phyloP scores from a whole-genome alignment of 768 basidiomycete genomes.

The Rhizopogon roseolus region DNA sequence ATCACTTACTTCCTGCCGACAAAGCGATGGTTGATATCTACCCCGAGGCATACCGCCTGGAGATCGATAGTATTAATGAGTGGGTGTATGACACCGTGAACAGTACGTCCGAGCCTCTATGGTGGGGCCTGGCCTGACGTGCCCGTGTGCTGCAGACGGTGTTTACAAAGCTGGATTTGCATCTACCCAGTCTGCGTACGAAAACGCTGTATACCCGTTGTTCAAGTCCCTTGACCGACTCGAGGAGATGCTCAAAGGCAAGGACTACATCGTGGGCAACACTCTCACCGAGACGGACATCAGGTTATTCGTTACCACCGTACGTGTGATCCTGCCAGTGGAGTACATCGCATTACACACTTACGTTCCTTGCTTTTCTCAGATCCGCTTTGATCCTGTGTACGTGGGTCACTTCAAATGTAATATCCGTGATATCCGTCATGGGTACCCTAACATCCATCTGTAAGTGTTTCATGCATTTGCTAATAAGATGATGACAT shows the following conservation, averaged over 20 bases:
- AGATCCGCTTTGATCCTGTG: constrained; percentile 88
- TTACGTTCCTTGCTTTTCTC: not conserved
- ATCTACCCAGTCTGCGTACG: constrained; percentile 74
- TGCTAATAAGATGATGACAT: not conserved
- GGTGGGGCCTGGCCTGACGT: not conserved
- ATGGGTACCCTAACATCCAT: constrained; percentile 84
- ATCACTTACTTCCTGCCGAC: constrained; percentile 62
- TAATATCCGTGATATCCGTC: constrained; percentile 80
- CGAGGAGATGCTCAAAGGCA: constrained; percentile 72
- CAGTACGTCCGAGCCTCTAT: constrained; percentile 42
- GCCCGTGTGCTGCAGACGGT: constrained; percentile 39
- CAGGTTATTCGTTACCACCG: constrained; percentile 88
- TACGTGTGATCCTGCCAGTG: constrained; percentile 30
- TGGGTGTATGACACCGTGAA: constrained; percentile 87
- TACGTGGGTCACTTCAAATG: constrained; percentile 95
- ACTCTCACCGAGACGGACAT: constrained; percentile 80
- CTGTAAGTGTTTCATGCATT: constrained; percentile 20
- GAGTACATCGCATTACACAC: not conserved
- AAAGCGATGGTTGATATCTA: constrained; percentile 71
- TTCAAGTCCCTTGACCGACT: constrained; percentile 78
- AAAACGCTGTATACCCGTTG: constrained; percentile 65
- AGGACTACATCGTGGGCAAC: constrained; percentile 82
- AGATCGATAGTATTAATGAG: constrained; percentile 82
- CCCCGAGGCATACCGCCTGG: constrained; percentile 59
- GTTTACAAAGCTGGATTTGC: constrained; percentile 93